A percentile compares a stretch with the other conserved stretches of the same genome.
Conservation (phyloP, 2,329 filamentous ascomycete species). For the Ophiostoma triangulosporum region DNA sequence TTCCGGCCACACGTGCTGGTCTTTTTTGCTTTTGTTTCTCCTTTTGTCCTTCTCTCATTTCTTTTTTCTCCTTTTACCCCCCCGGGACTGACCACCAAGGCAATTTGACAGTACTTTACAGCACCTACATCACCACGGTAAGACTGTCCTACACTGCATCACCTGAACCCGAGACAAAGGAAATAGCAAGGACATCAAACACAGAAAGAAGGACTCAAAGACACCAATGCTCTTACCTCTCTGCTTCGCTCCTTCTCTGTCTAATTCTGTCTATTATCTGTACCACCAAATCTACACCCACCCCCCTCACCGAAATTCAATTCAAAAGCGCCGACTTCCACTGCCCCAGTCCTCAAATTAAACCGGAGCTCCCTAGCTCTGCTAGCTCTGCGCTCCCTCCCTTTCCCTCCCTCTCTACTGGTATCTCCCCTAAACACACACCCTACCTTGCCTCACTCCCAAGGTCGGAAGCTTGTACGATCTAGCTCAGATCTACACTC, state of each 20-base stretch:
- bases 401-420: background rate
- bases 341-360: constrained; percentile 9
- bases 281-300: background rate
- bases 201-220: background rate
- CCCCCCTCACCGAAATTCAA: constrained; percentile 7
- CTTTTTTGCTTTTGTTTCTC: background rate
- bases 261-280: background rate
- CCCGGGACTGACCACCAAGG: background rate
- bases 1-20: background rate
- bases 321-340: constrained; percentile 1
- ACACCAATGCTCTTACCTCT: background rate
- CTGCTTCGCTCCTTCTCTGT: background rate
- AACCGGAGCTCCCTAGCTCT: constrained; percentile 5
- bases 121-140: background rate
- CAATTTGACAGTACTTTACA: background rate
- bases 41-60: background rate
- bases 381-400: background rate
- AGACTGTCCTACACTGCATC: background rate
- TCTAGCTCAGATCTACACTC: constrained; percentile 1
- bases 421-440: background rate
- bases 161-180: background rate
- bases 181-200: background rate
- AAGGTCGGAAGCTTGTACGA: background rate
- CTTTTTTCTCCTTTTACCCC: background rate
- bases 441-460: background rate